Evolutionary conservation across 495 filamentous ascomycete genomes (phyloP), one percentile per base, ranked within the genome.

Genomic region (Neurospora sp.): DNA sequence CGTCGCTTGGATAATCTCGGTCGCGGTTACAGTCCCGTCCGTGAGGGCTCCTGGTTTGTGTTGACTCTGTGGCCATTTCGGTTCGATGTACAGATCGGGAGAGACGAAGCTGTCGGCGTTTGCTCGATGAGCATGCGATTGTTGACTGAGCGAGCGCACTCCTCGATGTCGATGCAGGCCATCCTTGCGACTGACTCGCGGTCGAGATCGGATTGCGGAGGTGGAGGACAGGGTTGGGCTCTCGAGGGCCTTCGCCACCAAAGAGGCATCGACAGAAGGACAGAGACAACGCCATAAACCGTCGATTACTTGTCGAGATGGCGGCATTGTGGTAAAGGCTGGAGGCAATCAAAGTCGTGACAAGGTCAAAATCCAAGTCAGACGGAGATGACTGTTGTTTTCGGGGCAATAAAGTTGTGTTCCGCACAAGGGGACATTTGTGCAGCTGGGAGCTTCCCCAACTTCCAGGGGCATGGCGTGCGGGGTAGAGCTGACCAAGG

Each of bases 231-330:
- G 70, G 44, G 44, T 5, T 40, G 38, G 14, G 3, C 20, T 37
- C 23, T 73, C 69, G 23, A 80, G 69, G 7, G 79, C 74, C 70
- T 75, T 79, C 23, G 75, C 73, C 41, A 84, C 74, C 1, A 79
- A 74, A 7, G 75, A 54, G 2, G 81, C 54, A 72, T 85, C 83
- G 72, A 90, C 84, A 69, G 86, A 88, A 42, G 89, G 90, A 81
- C 90, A 91, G 38, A 93, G 82, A 81, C 86, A 90, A 77, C 88
- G 87, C 90, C 89, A 92, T 62, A 92, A 84, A 72, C 88, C 90
- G 79, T 92, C 89, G 48, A 90, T 74, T 39, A 85, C 78, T 40
- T 89, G 77, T 74, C 84, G 80, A 75, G 78, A 88, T 88, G 78
- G 59, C 37, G 74, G 27, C 54, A 62, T 62, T 9, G 12, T 62